Base-by-base conservation (phyloP, 2,329 filamentous ascomycete genomes). In the Exophiala dermatitidis region DNA sequence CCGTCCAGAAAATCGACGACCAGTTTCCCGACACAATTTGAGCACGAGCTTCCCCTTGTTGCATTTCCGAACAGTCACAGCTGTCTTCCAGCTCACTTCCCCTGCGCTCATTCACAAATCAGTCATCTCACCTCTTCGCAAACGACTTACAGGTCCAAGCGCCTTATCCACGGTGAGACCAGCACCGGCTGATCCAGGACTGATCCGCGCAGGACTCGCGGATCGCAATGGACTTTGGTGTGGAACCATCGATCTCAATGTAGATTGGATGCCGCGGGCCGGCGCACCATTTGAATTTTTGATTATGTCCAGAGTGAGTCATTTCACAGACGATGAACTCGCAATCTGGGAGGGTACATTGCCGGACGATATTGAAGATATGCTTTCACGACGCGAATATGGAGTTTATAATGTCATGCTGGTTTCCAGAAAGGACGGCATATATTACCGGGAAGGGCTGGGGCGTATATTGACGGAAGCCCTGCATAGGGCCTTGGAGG, bases 351-450 rank as follows among this genome's bases (percentile, higher is more conserved):
- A 62, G 48, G 61, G 56, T 34, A 54, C 50, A 6, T 46, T 63
- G 12, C 58, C 61, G 7, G 61, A 63, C 46, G 52, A 53, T 9
- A 48, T 59, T 2, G 60, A 62, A 47, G 61, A 63, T 8, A 37
- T 57, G 33, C 31, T 63, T 34, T 31, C 28, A 9, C 33, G 31
- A 37, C 46, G 52, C 19, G 42, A 60, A 46, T 63, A 63, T 43
- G 61, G 61, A 29, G 61, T 62, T 52, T 63, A 60, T 40, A 61
- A 59, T 49, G 58, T 63, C 37, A 51, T 63, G 50, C 46, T 63
- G 50, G 60, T 63, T 30, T 57, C 56, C 30, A 38, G 56, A 33
- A 42, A 47, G 29, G 55, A 57, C 31, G 61, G 60, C 9, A 53
- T 62, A 19, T 62, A 62, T 37, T 59, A 58, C 45, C 52, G 61